phyloP scores from a whole-genome alignment of 2,329 filamentous ascomycete genomes.

The Leptoxyphium fumago region DNA sequence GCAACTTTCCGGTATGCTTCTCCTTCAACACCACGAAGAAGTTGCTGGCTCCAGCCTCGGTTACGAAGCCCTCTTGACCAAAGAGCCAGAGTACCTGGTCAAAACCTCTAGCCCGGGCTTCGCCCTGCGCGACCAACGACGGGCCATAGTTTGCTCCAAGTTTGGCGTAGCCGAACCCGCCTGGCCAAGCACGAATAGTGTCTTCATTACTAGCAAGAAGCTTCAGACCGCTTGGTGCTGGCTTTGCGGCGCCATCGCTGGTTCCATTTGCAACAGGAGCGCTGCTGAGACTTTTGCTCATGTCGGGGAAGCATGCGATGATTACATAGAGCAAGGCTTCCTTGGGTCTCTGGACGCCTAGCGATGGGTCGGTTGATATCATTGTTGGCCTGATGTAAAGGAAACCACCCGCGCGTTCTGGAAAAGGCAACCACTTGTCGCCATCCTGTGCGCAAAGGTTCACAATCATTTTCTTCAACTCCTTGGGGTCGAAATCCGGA shows the following conservation, averaged over 20 bases:
- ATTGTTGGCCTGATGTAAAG: slow-evolving; percentile 57
- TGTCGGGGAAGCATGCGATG: slow-evolving; percentile 32
- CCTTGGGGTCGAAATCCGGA: slow-evolving; percentile 54
- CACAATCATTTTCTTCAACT: slow-evolving; percentile 60
- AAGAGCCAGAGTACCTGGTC: slow-evolving; percentile 94
- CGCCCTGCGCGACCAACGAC: slow-evolving; percentile 59
- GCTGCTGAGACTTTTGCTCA: slow-evolving; percentile 21
- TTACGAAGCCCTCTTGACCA: slow-evolving; percentile 60
- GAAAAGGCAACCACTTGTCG: slow-evolving; percentile 58
- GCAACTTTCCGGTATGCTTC: slow-evolving; percentile 41
- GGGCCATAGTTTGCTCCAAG: slow-evolving; percentile 91
- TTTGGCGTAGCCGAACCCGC: slow-evolving; percentile 84
- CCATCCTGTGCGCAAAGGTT: slow-evolving; percentile 60
- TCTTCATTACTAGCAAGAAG: slow-evolving; percentile 68
- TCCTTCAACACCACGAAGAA: slow-evolving; percentile 75
- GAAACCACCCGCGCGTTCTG: slow-evolving; percentile 50
- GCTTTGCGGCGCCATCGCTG: slow-evolving; percentile 12
- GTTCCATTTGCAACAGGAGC: slow-evolving; percentile 15
- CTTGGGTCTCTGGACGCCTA: slow-evolving; percentile 66
- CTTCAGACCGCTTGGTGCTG: slow-evolving; percentile 35
- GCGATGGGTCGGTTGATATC: slow-evolving; percentile 66
- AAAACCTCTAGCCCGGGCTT: slow-evolving; percentile 59
- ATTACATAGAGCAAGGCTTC: slow-evolving; percentile 87
- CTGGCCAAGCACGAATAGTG: slow-evolving; percentile 81
- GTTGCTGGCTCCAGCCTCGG: slow-evolving; percentile 82